Evolutionary conservation across 2,329 filamentous ascomycete species (phyloP).

Genomic region (Aspergillus japonicus): DNA sequence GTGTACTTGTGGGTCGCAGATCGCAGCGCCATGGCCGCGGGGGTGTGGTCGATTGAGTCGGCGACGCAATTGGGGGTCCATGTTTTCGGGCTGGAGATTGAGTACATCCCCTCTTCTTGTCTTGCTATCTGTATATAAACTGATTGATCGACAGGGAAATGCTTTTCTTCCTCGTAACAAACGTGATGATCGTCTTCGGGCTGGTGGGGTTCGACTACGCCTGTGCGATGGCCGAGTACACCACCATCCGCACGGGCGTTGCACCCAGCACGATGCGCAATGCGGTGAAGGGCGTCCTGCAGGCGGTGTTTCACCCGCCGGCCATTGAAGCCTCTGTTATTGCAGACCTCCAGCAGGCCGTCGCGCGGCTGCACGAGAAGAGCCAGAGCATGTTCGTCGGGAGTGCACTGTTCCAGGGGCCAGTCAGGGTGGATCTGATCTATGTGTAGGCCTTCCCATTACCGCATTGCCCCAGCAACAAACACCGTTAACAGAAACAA

Average conservation of each 20-base stretch:
- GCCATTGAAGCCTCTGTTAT: slow-evolving; percentile 54
- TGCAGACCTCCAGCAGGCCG: slow-evolving; percentile 58
- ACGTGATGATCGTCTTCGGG: slow-evolving; percentile 68
- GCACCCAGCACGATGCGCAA: slow-evolving; percentile 24
- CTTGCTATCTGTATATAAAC: not conserved
- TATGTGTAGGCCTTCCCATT: slow-evolving; percentile 48
- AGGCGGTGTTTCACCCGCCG: slow-evolving; percentile 44
- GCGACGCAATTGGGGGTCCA: slow-evolving; percentile 66
- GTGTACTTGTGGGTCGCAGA: slow-evolving; percentile 72
- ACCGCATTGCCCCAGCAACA: slow-evolving; percentile 8
- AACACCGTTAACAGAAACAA: slow-evolving; percentile 21
- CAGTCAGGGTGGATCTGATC: slow-evolving; percentile 66
- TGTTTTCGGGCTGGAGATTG: slow-evolving; percentile 65
- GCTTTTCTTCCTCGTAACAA: slow-evolving; percentile 70
- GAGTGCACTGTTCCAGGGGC: slow-evolving; percentile 66
- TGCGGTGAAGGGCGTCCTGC: not conserved
- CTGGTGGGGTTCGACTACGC: slow-evolving; percentile 68
- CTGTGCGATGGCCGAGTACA: slow-evolving; percentile 55
- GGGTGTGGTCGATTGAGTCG: slow-evolving; percentile 69
- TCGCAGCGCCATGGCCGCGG: slow-evolving; percentile 63
- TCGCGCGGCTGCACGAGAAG: slow-evolving; percentile 59
- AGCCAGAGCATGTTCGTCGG: slow-evolving; percentile 74
- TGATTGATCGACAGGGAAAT: slow-evolving; percentile 52
- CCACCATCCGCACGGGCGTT: not conserved
- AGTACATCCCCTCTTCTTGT: slow-evolving; percentile 38